Percentiles rank a stretch among this genome's conserved stretches.
phyloP scores from a whole-genome alignment of 2,329 filamentous ascomycete species.

The Ophiostoma sp. region DNA sequence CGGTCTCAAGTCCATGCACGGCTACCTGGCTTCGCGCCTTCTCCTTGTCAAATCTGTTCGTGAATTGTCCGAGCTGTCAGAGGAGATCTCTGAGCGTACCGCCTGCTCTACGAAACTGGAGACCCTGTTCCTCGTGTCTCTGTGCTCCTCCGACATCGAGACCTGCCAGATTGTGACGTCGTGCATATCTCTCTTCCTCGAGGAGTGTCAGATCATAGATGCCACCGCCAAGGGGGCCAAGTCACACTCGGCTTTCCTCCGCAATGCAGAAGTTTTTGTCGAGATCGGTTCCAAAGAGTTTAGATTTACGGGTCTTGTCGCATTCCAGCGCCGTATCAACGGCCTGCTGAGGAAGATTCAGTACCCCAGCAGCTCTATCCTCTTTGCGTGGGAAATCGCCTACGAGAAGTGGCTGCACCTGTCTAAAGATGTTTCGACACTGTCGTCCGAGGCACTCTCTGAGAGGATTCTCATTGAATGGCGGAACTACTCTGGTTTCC shows the following conservation, averaged over 20 bases:
- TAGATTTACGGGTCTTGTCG: slow-evolving; percentile 62
- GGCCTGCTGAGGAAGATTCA: slow-evolving; percentile 55
- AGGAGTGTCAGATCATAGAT: slow-evolving; percentile 54
- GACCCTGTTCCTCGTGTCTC: slow-evolving; percentile 56
- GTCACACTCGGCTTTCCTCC: slow-evolving; percentile 48
- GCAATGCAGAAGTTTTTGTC: slow-evolving; percentile 56
- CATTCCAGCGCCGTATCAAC: slow-evolving; percentile 62
- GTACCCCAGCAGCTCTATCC: slow-evolving; percentile 59
- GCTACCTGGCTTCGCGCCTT: slow-evolving; percentile 53
- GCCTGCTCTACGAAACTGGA: slow-evolving; percentile 53
- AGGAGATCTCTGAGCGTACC: slow-evolving; percentile 51
- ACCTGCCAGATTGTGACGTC: slow-evolving; percentile 60
- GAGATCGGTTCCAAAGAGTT: slow-evolving; percentile 61
- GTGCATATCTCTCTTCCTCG: slow-evolving; percentile 57
- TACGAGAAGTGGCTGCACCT: slow-evolving; percentile 61
- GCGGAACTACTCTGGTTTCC: slow-evolving; percentile 64
- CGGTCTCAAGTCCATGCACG: slow-evolving; percentile 46
- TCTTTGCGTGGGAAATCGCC: slow-evolving; percentile 61
- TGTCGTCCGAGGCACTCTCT: slow-evolving; percentile 46
- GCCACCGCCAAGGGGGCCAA: slow-evolving; percentile 47
- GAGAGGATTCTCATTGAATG: slow-evolving; percentile 57
- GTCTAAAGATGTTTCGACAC: slow-evolving; percentile 58
- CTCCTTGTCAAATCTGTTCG: slow-evolving; percentile 47
- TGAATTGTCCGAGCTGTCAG: slow-evolving; percentile 49
- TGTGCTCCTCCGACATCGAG: slow-evolving; percentile 62